Base-by-base conservation (phyloP, 164 flowering plant species). In the Magnolia sinica region DNA sequence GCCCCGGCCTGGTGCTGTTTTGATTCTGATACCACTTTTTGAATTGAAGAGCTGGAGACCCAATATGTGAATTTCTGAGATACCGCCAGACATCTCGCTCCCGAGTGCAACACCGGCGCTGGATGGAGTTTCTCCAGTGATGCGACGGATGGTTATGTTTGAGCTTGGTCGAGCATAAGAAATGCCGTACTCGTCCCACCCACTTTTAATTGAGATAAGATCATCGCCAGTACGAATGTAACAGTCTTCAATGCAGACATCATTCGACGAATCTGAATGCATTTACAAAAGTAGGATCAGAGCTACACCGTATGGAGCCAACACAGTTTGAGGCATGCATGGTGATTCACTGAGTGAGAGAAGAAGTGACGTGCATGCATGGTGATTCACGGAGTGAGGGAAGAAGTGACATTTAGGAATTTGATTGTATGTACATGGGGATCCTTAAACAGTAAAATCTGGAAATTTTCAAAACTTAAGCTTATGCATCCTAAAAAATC, bases 51-150 rank as follows among this genome's bases (percentile, higher is more conserved):
- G 77, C 0, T 65, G 76, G 68, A 91, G 77, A 70, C 81, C 82
- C 76, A 90, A 86, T 18, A 86, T 90, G 64, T 81, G 82, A 68
- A 92, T 85, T 50, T 87, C 87, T 70, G 95, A 90, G 58, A 90
- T 82, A 51, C 97, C 97, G 63, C 97, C 97, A 64, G 97, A 92
- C 97, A 92, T 92, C 85, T 92, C 97, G 76, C 95, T 92, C 66
- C 97, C 97, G n/a, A 92, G 78, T 27, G 92, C 84, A 19, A 92
- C 81, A 20, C 91, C 93, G 7, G 97, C 70, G 20, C 91, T 80
- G 2, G 81, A 19, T 67, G 50, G 63, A 52, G 92, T 76, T 77
- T 86, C 81, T 49, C 89, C 91, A 58, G 77, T 50, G 63, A 88
- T 76, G 70, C 87, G 76, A 24, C 73, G 85, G 78, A 92, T 88